Evolutionary conservation across 2,329 filamentous ascomycete genomes (phyloP), one percentile per base, ranked within the genome.

Genomic region (Polychaeton citri): DNA sequence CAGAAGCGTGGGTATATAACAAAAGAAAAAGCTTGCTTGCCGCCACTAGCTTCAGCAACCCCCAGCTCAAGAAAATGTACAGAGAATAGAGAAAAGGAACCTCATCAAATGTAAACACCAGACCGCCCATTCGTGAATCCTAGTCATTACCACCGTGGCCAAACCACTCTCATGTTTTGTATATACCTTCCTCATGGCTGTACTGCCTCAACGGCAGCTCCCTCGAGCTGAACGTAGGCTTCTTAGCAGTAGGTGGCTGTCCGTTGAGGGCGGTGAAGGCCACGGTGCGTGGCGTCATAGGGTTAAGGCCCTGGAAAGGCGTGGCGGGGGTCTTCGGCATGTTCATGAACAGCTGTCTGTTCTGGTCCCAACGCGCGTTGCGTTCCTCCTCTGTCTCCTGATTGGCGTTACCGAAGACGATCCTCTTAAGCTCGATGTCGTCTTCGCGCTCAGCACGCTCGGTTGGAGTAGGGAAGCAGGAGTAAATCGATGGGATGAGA

Each of bases 241-340:
- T 10, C 15, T 28, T 28, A 5, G 24, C 24, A 28, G 24, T 28
- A 12, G 24, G 24, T 3, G 24, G 24, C 17, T 32, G 30, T 10
- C 49, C 55, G 37, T 49, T 54, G 71, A 33, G 79, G 60, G 9
- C 70, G 68, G 49, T 80, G 68, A 82, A 82, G 1, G 78, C 79
- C 53, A 73, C 67, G 12, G 79, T 81, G 44, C 79, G 59, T 5
- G 77, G 78, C 5, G 77, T 81, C 43, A 69, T 80, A 2, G 54
- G 52, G 24, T 51, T 53, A 17, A 40, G 39, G 3, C 48, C 48
- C 19, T 48, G 51, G 17, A 57, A 58, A 15, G 60, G 60, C 19
- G 73, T 67, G 34, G 59, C 61, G 2, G 55, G 55, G 8, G 74
- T 66, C 42, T 61, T 61, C 4, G 54, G 55, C 33, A 59, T 39